Evolutionary conservation across 345 rosid species (phyloP), one percentile per base, ranked within the genome.

Genomic region (Erodium maritimum): DNA sequence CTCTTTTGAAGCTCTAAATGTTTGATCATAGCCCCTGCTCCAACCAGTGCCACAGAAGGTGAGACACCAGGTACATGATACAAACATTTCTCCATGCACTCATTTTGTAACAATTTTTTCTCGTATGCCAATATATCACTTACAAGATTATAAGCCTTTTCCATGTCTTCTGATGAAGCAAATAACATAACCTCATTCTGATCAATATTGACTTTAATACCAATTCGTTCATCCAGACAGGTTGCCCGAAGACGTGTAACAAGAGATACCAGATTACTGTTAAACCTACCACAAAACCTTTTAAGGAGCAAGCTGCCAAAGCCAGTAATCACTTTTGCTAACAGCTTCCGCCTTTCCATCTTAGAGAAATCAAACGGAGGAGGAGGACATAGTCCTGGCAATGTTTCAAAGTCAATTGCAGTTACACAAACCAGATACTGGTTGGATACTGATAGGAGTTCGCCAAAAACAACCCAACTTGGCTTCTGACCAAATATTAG

Each of bases 381-480:
- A 60, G 84, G 90, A 70, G 90, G 95, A 23, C 69, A 61, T 21
- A 82, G 82, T n/a, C n/a, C n/a, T n/a, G 69, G 68, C 63, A 88
- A 73, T 68, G 71, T 75, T 25, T 86, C 95, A 60, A 75, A 75
- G 67, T 91, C 96, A 70, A 88, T 61, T 16, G 90, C 87, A 19
- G 91, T 88, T 34, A 86, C 98, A 62, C 97, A 91, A 60, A 88
- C 90, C 75, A 91, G 74, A 77, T 81, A 88, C 67, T 85, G 75
- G 68, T 65, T 73, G 53, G 78, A 65, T 48, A 56, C 19, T 46
- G 89, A 81, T 21, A 91, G 71, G 16, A 91, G 78, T 70, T 91
- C 98, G 67, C 87, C 69, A 65, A 88, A 91, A 64, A 91, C 90
- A 55, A 91, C 95, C 95, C 96, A 88, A 64, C 67, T 59, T 29